These are phyloP conservation scores for Gypsophila paniculata DNA, from an alignment of 179 eudicot species.

Conservation along the genomic window DNA sequence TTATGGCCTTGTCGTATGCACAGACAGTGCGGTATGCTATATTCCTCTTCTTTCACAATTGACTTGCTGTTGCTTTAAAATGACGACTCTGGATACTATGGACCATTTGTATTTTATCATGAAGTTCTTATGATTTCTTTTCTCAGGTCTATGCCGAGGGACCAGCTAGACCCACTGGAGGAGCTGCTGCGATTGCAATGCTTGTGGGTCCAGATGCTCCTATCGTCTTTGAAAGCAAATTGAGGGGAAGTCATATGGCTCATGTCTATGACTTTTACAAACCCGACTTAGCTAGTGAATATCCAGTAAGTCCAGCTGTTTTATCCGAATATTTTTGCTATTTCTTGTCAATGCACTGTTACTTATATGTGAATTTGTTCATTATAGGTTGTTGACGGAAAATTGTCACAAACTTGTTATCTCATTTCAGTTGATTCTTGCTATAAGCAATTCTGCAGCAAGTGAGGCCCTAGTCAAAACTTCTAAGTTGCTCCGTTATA, in stretches of 20 bases:
- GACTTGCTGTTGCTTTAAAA: background rate
- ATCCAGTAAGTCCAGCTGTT: slow-evolving; percentile 56
- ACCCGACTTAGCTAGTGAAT: slow-evolving; percentile 96
- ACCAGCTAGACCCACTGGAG: slow-evolving; percentile 96
- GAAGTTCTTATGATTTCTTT: slow-evolving; percentile 12
- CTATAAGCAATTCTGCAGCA: slow-evolving; percentile 56
- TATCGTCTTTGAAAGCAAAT: slow-evolving; percentile 83
- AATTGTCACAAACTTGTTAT: slow-evolving; percentile 93
- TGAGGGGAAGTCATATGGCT: slow-evolving; percentile 91
- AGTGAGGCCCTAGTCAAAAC: slow-evolving; percentile 37
- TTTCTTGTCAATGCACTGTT: background rate
- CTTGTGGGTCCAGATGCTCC: slow-evolving; percentile 97
- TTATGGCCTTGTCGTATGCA: slow-evolving; percentile 91
- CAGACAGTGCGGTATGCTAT: slow-evolving; percentile 90
- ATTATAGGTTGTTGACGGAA: slow-evolving; percentile 85
- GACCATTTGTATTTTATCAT: background rate
- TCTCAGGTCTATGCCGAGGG: slow-evolving; percentile 97
- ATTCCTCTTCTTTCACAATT: background rate
- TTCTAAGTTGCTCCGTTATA: background rate
- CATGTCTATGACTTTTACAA: slow-evolving; percentile 97
- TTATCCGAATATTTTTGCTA: background rate
- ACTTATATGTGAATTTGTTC: slow-evolving; percentile 9
- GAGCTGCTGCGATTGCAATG: slow-evolving; percentile 95
- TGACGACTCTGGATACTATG: background rate
- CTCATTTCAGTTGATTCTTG: slow-evolving; percentile 91